These are phyloP conservation scores for Cystobasidiaceae sp. DNA, from an alignment of 1,284 basidiomycete species.

Conservation along the genomic window DNA sequence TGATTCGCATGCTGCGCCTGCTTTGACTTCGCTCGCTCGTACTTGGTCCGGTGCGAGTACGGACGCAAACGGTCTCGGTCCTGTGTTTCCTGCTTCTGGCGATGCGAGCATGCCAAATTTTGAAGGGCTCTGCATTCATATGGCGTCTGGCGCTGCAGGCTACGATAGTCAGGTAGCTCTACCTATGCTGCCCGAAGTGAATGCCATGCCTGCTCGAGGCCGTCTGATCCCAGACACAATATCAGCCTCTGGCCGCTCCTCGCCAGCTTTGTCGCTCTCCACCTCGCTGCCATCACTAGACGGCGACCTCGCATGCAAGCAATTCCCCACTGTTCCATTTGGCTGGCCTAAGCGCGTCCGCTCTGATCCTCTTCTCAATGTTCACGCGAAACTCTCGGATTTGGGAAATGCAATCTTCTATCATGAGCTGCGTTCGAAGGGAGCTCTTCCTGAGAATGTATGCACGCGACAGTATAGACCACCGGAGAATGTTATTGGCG, in stretches of 20 bases:
- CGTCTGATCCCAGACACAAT: no score
- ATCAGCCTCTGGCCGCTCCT: no score
- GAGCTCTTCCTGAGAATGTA: slow-evolving; percentile 21
- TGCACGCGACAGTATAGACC: slow-evolving; percentile 27
- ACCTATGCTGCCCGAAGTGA: no score
- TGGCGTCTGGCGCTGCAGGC: no score
- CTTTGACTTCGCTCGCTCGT: background rate
- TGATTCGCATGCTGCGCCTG: no score
- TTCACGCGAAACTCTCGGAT: slow-evolving; percentile 26
- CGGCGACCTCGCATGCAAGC: no score
- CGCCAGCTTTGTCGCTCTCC: no score
- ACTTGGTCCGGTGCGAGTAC: background rate
- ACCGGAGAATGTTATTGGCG: slow-evolving; percentile 27
- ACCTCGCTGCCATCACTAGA: no score
- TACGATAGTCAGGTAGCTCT: no score
- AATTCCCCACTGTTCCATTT: no score
- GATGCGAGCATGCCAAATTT: background rate
- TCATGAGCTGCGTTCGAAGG: background rate
- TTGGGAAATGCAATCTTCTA: slow-evolving; percentile 28
- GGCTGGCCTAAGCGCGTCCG: background rate
- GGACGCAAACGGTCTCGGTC: background rate
- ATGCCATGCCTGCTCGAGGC: no score
- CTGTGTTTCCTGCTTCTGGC: background rate
- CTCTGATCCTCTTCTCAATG: slow-evolving; percentile 3
- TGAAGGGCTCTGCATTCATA: no score